Base-by-base conservation (phyloP, 306 rosid genomes). In the Acacia confusa region DNA sequence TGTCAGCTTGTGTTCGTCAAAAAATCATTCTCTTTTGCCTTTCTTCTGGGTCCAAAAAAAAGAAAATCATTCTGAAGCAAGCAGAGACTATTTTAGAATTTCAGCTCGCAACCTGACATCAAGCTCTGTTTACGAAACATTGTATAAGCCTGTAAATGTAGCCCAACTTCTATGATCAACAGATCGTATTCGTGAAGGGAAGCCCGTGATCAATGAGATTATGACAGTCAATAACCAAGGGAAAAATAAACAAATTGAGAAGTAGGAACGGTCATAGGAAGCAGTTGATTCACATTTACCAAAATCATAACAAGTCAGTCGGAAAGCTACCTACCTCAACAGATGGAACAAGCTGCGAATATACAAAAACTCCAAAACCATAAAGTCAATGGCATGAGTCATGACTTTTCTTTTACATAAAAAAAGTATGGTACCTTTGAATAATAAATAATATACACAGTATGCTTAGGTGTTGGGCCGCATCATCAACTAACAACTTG, bases 321-420 rank as follows among this genome's bases (percentile, higher is more conserved):
- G 83, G 76, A 86, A 88, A 79, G 82, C 79, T 64, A 86, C 79
- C 87, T 40, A 84, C 86, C 87, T 53, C 89, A 77, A 78, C 85
- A 77, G 75, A 57, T 72, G 43, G 19, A 79, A 70, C 30, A 69
- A 32, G 53, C 52, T 75, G 52, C 57, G 43, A 73, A 72, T 24
- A 20, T 79, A 75, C 32, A 38, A 4, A 36, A 36, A 36, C 8
- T 36, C 40, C 8, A 36, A 84, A 28, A 79, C 15, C 75, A 74
- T 64, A 34, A 63, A 63, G 61, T n/a, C 61, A 55, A 55, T n/a
- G 12, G 61, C 61, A 19, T 55, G 61, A 55, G 27, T 55, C 61
- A 4, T 55, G 11, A 55, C 27, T 55, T n/a, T 55, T 55, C 61
- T 2, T 55, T 55, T 27, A 6, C 9, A 16, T 6, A 60, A 47